Percentiles rank a stretch among this genome's conserved stretches.
These are phyloP conservation scores for Cladosporium phlei DNA, from an alignment of 2,329 filamentous ascomycete genomes.

Conservation along the genomic window DNA sequence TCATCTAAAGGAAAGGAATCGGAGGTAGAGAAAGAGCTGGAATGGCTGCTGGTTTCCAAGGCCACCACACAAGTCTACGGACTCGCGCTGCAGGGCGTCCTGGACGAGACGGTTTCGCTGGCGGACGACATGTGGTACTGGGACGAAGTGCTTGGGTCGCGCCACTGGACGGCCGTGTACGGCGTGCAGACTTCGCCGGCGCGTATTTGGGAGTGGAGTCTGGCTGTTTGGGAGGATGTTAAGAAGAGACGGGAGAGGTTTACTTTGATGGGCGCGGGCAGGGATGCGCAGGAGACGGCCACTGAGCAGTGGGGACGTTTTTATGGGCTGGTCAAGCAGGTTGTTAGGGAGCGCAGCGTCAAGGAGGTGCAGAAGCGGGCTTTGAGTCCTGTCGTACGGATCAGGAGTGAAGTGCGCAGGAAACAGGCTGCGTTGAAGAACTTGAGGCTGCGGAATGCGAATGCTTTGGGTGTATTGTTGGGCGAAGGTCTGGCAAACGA, in stretches of 20 bases:
- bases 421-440: slow-evolving; percentile 69
- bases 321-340: slow-evolving; percentile 73
- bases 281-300: slow-evolving; percentile 28
- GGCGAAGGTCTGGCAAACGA: slow-evolving; percentile 70
- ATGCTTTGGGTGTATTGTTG: slow-evolving; percentile 79
- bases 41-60: slow-evolving; percentile 89
- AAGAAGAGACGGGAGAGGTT: slow-evolving; percentile 32
- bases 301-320: slow-evolving; percentile 48
- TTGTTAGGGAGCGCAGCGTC: slow-evolving; percentile 67
- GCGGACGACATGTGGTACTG: slow-evolving; percentile 92
- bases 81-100: slow-evolving; percentile 66
- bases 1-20: slow-evolving; percentile 14
- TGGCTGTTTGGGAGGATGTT: slow-evolving; percentile 65
- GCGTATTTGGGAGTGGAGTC: slow-evolving; percentile 66
- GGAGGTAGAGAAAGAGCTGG: slow-evolving; percentile 69
- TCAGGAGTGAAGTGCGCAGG: slow-evolving; percentile 66
- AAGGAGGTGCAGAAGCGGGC: slow-evolving; percentile 66
- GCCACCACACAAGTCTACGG: slow-evolving; percentile 89
- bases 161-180: slow-evolving; percentile 74
- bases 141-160: slow-evolving; percentile 80
- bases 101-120: slow-evolving; percentile 78
- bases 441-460: slow-evolving; percentile 75
- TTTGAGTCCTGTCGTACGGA: slow-evolving; percentile 71
- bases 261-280: slow-evolving; percentile 22
- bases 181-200: slow-evolving; percentile 79